Percentiles rank a stretch among this genome's conserved stretches.
Conservation (phyloP, 179 eudicot species). For the Patellifolia procumbens region DNA sequence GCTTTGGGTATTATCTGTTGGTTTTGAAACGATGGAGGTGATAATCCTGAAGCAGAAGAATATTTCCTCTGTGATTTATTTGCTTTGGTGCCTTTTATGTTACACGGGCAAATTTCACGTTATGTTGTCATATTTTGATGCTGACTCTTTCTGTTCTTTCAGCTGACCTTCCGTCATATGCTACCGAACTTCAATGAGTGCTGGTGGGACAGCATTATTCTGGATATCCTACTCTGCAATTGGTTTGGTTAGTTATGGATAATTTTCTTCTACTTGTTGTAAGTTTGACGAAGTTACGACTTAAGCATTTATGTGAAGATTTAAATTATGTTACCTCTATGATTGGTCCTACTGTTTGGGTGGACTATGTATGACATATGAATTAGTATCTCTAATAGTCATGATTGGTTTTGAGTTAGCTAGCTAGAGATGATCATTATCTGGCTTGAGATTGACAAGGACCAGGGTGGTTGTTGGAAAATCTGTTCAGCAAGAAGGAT, state of each 20-base stretch:
- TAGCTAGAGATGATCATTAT: not conserved
- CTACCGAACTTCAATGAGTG: conserved; percentile 97
- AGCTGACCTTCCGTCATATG: conserved; percentile 99
- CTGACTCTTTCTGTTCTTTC: conserved; percentile 36
- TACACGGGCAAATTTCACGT: not conserved
- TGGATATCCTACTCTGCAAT: conserved; percentile 93
- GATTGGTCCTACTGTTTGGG: not conserved
- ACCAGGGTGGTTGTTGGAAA: not conserved
- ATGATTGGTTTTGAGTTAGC: not conserved
- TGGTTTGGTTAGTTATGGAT: conserved; percentile 76
- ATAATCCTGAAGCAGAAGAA: not conserved
- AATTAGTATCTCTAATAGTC: not conserved
- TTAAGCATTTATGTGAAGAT: not conserved
- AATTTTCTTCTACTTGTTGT: not conserved
- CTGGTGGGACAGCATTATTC: conserved; percentile 99
- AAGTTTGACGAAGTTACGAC: not conserved
- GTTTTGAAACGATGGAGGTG: conserved; percentile 98
- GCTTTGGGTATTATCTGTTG: conserved; percentile 93
- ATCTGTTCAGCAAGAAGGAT: too few species aligned
- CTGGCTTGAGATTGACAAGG: not conserved
- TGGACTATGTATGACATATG: not conserved
- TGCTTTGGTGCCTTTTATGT: conserved; percentile 3
- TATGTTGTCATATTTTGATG: conserved; percentile 5
- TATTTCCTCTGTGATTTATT: not conserved
- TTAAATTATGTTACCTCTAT: not conserved